Percentiles rank a stretch among this genome's conserved stretches.
Conservation (phyloP, 352 stramenopile genomes). For the Phytophthora palmivora region DNA sequence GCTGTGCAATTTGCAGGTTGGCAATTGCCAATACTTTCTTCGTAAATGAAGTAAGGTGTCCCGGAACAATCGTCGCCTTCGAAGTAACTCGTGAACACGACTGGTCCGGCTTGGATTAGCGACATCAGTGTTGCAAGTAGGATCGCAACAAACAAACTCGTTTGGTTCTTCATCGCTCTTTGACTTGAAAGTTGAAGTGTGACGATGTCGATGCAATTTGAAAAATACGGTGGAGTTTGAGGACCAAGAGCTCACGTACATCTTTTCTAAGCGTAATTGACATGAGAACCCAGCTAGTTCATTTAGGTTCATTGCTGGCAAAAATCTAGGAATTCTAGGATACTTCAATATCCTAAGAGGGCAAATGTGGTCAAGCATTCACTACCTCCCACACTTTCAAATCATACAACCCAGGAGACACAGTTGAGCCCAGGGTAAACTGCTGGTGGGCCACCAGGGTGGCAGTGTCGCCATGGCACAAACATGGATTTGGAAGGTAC, state of each 20-base stretch:
- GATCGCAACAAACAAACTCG: background rate
- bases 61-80: constrained; percentile 13
- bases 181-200: background rate
- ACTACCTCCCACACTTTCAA: background rate
- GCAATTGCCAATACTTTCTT: constrained; percentile 18
- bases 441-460: background rate
- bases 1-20: constrained; percentile 8
- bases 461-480: too few relatives aligned
- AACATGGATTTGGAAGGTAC: too few relatives aligned
- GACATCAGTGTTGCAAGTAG: background rate
- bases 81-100: constrained; percentile 30
- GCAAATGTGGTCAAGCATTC: too few relatives aligned
- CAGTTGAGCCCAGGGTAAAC: background rate
- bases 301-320: background rate
- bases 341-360: too few relatives aligned
- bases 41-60: constrained; percentile 28
- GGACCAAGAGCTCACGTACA: background rate
- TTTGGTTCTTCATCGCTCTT: background rate
- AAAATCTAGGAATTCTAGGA: background rate
- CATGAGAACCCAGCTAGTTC: background rate
- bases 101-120: constrained; percentile 2
- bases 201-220: background rate
- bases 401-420: background rate
- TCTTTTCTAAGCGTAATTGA: too few relatives aligned
- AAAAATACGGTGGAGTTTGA: background rate